These are phyloP conservation scores for Elaeis oleifera DNA, from an alignment of 202 grass and related monocot genomes.

Conservation along the genomic window DNA sequence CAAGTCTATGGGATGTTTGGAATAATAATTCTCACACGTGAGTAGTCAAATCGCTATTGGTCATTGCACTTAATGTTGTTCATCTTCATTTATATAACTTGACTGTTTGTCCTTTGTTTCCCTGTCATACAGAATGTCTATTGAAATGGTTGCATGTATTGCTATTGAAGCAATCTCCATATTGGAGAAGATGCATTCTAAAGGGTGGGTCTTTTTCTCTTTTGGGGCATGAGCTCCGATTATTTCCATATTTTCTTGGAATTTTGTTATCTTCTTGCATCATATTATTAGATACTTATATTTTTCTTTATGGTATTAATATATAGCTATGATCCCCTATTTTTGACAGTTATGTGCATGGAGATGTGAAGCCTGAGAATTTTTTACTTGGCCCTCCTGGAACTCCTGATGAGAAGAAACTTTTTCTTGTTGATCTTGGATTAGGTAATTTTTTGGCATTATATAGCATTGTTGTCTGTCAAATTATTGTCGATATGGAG, in stretches of 20 bases:
- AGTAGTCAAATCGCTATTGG: not conserved
- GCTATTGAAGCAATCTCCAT: constrained; percentile 29
- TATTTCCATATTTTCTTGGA: not conserved
- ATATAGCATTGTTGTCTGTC: no score
- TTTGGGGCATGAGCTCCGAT: not conserved
- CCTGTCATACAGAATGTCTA: constrained; percentile 11
- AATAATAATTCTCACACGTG: constrained; percentile 24
- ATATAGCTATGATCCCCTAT: not conserved
- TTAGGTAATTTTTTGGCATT: constrained; percentile 12
- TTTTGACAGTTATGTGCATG: constrained; percentile 20
- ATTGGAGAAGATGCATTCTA: constrained; percentile 21
- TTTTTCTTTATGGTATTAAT: not conserved
- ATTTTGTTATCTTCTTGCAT: no score
- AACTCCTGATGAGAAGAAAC: constrained; percentile 24
- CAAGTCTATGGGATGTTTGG: constrained; percentile 25
- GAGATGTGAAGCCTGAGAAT: constrained; percentile 23
- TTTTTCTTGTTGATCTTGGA: constrained; percentile 31
- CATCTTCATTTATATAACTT: not conserved
- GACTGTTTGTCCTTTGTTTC: not conserved
- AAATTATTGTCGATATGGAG: no score
- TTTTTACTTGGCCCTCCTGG: constrained; percentile 21
- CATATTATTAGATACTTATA: no score
- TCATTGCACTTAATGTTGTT: not conserved
- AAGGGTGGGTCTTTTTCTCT: constrained; percentile 11
- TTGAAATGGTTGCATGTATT: constrained; percentile 26